Conservation (phyloP, 116 monocot genomes). For the Phalaenopsis hybrid region DNA sequence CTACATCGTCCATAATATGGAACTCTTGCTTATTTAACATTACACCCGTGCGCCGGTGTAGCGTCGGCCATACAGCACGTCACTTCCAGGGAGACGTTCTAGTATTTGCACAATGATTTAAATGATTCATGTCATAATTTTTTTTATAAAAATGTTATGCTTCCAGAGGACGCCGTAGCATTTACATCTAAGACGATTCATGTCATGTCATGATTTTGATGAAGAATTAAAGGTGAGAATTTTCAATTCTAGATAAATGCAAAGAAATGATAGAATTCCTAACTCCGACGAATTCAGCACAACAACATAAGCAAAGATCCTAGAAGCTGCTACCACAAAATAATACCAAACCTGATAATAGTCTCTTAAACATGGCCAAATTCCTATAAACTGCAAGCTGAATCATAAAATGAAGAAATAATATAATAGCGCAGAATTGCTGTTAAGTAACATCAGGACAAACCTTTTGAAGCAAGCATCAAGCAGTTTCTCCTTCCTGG, state of each 20-base stretch:
- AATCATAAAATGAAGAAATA: not conserved
- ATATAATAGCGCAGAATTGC: not conserved
- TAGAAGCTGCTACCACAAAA: not conserved
- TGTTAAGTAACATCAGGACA: not conserved
- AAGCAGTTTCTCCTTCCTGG: constrained; percentile 27
- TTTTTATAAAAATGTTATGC: too few relatives aligned
- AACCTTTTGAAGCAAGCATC: constrained; percentile 3
- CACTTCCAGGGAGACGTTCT: too few relatives aligned
- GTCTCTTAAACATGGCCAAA: not conserved
- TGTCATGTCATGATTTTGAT: too few relatives aligned
- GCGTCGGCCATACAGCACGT: too few relatives aligned
- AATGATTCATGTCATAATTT: too few relatives aligned
- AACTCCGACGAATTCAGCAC: not conserved
- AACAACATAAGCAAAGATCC: not conserved
- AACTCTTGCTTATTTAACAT: too few relatives aligned
- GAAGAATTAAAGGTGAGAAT: too few relatives aligned
- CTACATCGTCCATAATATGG: too few relatives aligned
- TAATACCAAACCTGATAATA: not conserved
- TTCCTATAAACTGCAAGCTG: not conserved
- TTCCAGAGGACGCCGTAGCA: too few relatives aligned
- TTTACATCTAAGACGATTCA: too few relatives aligned
- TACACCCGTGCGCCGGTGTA: too few relatives aligned
- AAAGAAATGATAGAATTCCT: not conserved
- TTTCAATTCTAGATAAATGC: not conserved
- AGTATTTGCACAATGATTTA: too few relatives aligned